These are phyloP conservation scores for Trichosanthes truncata DNA, from an alignment of 306 rosid species.

Conservation along the genomic window DNA sequence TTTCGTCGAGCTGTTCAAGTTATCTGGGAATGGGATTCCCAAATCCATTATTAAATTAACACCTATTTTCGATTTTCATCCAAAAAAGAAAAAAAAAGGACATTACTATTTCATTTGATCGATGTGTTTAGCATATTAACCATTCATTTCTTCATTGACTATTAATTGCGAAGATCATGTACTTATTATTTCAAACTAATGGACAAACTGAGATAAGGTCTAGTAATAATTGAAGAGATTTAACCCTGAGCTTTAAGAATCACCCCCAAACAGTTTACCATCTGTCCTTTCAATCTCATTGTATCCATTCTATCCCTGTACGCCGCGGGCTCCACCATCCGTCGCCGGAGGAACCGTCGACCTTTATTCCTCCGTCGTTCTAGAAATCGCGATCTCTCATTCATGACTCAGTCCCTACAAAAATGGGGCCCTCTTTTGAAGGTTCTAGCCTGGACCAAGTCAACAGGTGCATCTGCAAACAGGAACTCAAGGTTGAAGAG, in stretches of 20 bases:
- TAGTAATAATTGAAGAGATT: background rate
- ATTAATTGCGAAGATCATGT: background rate
- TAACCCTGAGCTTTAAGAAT: background rate
- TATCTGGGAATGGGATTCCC: background rate
- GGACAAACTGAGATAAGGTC: background rate
- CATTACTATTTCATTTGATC: background rate
- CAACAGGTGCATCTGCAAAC: background rate
- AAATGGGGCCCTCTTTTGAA: background rate
- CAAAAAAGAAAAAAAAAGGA: background rate
- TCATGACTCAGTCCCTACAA: background rate
- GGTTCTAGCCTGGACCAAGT: background rate
- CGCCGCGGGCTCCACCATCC: background rate
- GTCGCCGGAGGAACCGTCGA: background rate
- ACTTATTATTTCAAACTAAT: background rate
- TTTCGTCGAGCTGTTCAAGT: conserved; percentile 1
- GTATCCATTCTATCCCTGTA: background rate
- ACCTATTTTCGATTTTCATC: background rate
- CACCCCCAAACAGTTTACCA: background rate
- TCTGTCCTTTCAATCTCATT: background rate
- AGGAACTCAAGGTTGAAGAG: background rate
- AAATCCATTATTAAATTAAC: background rate
- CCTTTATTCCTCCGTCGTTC: background rate
- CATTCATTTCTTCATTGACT: background rate
- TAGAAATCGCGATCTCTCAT: background rate
- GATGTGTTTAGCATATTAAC: background rate